Evolutionary conservation across 192 early-diverging fungal species (phyloP), one percentile per base, ranked within the genome.

Genomic region (Backusella morwellensis): DNA sequence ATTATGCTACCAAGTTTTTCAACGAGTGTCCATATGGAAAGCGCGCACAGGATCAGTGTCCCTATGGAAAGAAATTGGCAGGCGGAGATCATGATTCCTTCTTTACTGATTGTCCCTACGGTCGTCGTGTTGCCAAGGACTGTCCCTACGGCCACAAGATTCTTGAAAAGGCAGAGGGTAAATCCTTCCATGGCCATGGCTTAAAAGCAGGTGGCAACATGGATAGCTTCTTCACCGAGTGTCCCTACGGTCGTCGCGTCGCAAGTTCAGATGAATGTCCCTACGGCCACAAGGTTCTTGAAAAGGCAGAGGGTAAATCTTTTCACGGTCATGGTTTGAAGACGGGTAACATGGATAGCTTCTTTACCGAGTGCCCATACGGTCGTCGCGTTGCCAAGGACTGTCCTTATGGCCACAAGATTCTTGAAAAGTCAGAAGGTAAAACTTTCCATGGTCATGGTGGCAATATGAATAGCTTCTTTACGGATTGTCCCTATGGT

Each of bases 21-120:
- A 44, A 71, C 17, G 70, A 71, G 47, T 71, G 70, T 32, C 70
- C 70, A 29, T 71, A 71, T 3, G 70, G 70, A 23, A 41, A 44
- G 1, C 36, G 41, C 1, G 36, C 26, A 29, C 40, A 41, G 23
- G 40, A 44, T 26, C 41, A 71, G 17, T 71, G 70, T 1, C 70
- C 70, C 9, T 71, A 71, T 19, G 70, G 70, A 5, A 21, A 38
- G 4, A 44, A 26, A 15, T 17, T 41, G 29, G 38, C 40, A 23
- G 19, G 23, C 32, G 2, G 32, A 32, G 32, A 2, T 32, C 32
- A 32, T 32, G 32, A 32, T 32, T 32, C 32, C 32, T 70, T 70
- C 69, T 70, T 70, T 44, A 50, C 40, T 6, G 70, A 72, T 3
- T 70, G 69, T 6, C 69, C 69, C 9, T 70, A 70, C 4, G 69